Percentiles rank a stretch among this genome's conserved stretches.
These are phyloP conservation scores for Zymoseptoria tritici DNA, from an alignment of 2,329 filamentous ascomycete species.

Conservation along the genomic window DNA sequence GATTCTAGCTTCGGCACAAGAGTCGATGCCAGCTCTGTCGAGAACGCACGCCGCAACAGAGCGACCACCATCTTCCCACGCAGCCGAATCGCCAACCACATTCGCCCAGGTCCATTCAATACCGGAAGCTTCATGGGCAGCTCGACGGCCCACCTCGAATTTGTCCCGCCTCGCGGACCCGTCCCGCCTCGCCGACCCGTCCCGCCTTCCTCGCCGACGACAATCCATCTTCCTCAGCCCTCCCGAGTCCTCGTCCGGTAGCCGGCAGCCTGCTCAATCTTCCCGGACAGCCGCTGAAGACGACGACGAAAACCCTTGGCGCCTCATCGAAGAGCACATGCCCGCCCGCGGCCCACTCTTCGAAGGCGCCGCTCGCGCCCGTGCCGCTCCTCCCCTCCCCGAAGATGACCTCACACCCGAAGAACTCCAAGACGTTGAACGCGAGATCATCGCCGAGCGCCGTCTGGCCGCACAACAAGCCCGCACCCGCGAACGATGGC, in stretches of 20 bases:
- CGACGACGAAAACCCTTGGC: slow-evolving; percentile 38
- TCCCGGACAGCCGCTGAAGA: slow-evolving; percentile 18
- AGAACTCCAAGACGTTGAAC: slow-evolving; percentile 5
- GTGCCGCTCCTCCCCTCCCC: slow-evolving; percentile 14
- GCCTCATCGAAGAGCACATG: slow-evolving; percentile 42
- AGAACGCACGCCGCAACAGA: slow-evolving; percentile 19
- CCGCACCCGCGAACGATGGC: slow-evolving; percentile 15
- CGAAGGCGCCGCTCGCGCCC: slow-evolving; percentile 21
- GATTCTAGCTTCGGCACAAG: slow-evolving; percentile 19
- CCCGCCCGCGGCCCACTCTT: slow-evolving; percentile 31
- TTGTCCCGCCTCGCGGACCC: no score
- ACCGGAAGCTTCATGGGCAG: slow-evolving; percentile 9
- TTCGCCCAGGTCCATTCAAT: slow-evolving; percentile 11
- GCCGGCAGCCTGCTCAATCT: background rate
- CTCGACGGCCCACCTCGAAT: slow-evolving; percentile 1
- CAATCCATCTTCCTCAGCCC: slow-evolving; percentile 35
- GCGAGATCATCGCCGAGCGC: slow-evolving; percentile 13
- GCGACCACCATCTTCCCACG: slow-evolving; percentile 3
- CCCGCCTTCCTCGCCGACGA: slow-evolving; percentile 32
- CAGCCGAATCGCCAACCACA: slow-evolving; percentile 3
- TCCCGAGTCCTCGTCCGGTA: slow-evolving; percentile 10
- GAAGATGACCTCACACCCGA: slow-evolving; percentile 9
- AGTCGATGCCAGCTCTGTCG: slow-evolving; percentile 24
- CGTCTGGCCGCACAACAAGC: slow-evolving; percentile 11
- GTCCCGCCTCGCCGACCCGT: slow-evolving; percentile 13